Conservation (phyloP, 176 grass and related monocot genomes). For the Elymus sibiricus region DNA sequence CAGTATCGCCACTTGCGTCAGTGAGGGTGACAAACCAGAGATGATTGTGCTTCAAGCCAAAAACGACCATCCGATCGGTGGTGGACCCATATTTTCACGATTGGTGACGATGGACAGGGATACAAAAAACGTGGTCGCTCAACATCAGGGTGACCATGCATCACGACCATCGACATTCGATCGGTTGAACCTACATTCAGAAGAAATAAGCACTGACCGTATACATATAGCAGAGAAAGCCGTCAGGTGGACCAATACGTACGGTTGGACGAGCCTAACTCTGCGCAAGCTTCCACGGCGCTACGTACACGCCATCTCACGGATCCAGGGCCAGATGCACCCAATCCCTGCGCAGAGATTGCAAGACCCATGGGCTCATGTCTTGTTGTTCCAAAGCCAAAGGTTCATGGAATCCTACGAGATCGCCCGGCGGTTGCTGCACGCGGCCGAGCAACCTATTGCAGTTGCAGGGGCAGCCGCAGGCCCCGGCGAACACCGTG, state of each 20-base stretch:
- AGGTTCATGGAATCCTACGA: constrained; percentile 25
- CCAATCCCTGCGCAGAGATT: constrained; percentile 24
- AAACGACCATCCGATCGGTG: constrained; percentile 5
- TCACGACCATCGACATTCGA: neutral
- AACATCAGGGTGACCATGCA: neutral
- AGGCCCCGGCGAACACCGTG: neutral
- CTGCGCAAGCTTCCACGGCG: neutral
- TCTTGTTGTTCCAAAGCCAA: constrained; percentile 7
- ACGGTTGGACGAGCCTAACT: neutral
- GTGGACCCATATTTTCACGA: neutral
- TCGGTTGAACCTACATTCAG: neutral
- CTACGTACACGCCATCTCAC: neutral
- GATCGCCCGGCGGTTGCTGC: neutral
- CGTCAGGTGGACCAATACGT: neutral
- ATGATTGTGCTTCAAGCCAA: neutral
- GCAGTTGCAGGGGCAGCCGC: neutral
- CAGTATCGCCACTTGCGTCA: constrained; percentile 14
- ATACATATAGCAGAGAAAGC: neutral
- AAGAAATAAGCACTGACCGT: neutral
- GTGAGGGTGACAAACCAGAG: constrained; percentile 7
- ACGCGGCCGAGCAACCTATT: neutral
- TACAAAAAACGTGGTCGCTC: neutral
- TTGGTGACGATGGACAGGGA: neutral
- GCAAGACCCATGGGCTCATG: constrained; percentile 16
- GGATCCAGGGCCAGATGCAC: neutral